Percentiles rank a stretch among this genome's conserved stretches.
Conservation (phyloP, 352 stramenopile genomes). For the Phytophthora pini region DNA sequence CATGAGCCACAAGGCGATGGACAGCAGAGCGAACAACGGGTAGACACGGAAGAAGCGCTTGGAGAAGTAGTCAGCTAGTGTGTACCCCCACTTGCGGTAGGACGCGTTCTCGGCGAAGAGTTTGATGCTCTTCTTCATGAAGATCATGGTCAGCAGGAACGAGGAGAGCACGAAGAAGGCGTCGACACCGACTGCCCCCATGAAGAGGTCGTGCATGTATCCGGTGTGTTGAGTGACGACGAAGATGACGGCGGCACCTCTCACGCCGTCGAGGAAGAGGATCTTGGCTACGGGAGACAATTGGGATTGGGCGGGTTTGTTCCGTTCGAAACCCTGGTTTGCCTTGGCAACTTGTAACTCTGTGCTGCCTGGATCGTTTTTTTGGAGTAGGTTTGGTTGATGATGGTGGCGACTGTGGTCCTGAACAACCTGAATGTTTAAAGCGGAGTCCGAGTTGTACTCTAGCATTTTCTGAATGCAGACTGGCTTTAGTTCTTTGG, state of each 20-base stretch:
- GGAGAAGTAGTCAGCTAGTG: slow-evolving; percentile 19
- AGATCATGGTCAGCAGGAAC: slow-evolving; percentile 23
- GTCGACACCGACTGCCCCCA: slow-evolving; percentile 15
- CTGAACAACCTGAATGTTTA: too few relatives aligned
- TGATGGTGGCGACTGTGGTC: too few relatives aligned
- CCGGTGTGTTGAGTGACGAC: slow-evolving; percentile 10
- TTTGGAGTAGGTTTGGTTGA: not conserved
- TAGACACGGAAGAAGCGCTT: slow-evolving; percentile 24
- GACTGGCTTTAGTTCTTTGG: too few relatives aligned
- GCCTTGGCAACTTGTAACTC: slow-evolving; percentile 1
- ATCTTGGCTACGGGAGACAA: not conserved
- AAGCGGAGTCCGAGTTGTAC: too few relatives aligned
- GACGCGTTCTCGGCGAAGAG: slow-evolving; percentile 4
- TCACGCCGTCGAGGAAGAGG: not conserved
- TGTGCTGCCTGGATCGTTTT: not conserved
- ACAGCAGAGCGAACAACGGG: slow-evolving; percentile 9
- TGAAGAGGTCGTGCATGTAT: slow-evolving; percentile 6
- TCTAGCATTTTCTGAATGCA: too few relatives aligned
- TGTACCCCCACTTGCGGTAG: slow-evolving; percentile 17
- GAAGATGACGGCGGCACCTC: slow-evolving; percentile 4
- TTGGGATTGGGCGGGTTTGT: not conserved
- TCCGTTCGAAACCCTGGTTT: not conserved
- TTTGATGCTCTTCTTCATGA: slow-evolving; percentile 31
- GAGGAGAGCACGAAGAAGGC: slow-evolving; percentile 28
- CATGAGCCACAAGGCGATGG: slow-evolving; percentile 15